A percentile compares a stretch with the other conserved stretches of the same genome.
These are phyloP conservation scores for Quercus gilva DNA, from an alignment of 306 rosid species.

Conservation along the genomic window DNA sequence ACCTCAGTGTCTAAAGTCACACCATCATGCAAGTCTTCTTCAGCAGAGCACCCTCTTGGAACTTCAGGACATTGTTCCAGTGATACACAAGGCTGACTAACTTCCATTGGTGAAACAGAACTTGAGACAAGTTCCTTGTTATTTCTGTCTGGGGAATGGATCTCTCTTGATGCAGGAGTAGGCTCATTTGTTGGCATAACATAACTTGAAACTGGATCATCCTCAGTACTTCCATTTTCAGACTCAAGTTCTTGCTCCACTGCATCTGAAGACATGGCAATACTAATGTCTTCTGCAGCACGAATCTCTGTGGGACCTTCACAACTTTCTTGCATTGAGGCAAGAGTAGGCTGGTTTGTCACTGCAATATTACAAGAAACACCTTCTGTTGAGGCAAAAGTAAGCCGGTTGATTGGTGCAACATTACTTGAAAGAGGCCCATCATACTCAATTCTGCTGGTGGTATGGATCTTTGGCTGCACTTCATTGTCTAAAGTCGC, in stretches of 20 bases:
- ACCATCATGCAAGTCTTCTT: slow-evolving; percentile 24
- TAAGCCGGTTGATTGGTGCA: not conserved
- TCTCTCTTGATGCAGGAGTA: slow-evolving; percentile 15
- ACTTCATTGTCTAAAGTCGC: slow-evolving; percentile 21
- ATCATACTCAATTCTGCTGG: slow-evolving; percentile 13
- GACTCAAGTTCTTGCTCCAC: slow-evolving; percentile 18
- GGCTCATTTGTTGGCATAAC: not conserved
- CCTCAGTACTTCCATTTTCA: slow-evolving; percentile 14
- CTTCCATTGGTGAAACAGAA: slow-evolving; percentile 22
- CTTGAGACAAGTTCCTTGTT: slow-evolving; percentile 9
- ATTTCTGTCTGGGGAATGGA: slow-evolving; percentile 5
- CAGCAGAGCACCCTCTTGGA: slow-evolving; percentile 27
- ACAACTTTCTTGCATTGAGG: not conserved
- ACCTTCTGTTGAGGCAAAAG: not conserved
- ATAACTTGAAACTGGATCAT: slow-evolving; percentile 5
- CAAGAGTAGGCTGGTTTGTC: not conserved
- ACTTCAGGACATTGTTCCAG: slow-evolving; percentile 29
- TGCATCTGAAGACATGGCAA: slow-evolving; percentile 10
- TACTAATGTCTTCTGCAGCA: not conserved
- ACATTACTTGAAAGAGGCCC: slow-evolving; percentile 14
- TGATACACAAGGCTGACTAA: slow-evolving; percentile 32
- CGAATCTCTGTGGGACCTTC: not conserved
- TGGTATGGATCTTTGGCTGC: slow-evolving; percentile 32
- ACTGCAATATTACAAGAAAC: slow-evolving; percentile 1
- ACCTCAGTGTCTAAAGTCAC: slow-evolving; percentile 23